phyloP scores from a whole-genome alignment of 2,329 filamentous ascomycete species.

The Hyphodiscus sp. region DNA sequence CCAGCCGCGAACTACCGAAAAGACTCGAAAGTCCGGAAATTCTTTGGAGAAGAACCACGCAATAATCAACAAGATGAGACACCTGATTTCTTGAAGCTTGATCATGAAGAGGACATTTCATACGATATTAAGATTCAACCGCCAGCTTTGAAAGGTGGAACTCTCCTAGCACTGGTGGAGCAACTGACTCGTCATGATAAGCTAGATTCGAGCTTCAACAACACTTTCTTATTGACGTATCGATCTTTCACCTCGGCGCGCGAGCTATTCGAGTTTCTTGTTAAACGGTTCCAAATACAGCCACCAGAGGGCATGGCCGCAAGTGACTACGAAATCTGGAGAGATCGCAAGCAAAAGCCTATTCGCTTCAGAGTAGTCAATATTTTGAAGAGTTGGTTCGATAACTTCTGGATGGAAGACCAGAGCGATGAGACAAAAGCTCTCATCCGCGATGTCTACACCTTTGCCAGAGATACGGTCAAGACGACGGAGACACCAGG shows the following conservation, averaged over 20 bases:
- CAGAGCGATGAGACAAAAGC: constrained; percentile 76
- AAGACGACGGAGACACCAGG: constrained; percentile 91
- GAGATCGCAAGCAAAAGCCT: constrained; percentile 89
- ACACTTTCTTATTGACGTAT: constrained; percentile 95
- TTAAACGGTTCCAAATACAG: constrained; percentile 87
- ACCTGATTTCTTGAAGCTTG: constrained; percentile 77
- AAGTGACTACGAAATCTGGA: constrained; percentile 78
- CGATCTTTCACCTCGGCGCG: constrained; percentile 86
- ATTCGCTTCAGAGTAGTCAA: constrained; percentile 96
- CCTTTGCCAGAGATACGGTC: constrained; percentile 86
- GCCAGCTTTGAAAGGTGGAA: constrained; percentile 79
- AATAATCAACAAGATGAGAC: constrained; percentile 57
- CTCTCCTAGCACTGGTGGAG: constrained; percentile 81
- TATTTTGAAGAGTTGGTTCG: constrained; percentile 97
- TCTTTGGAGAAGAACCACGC: constrained; percentile 56
- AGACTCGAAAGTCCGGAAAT: constrained; percentile 58
- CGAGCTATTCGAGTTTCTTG: constrained; percentile 87
- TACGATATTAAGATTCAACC: constrained; percentile 79
- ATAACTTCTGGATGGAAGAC: constrained; percentile 98
- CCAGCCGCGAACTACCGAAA: constrained; percentile 47
- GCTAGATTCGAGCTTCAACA: constrained; percentile 91
- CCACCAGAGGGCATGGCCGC: constrained; percentile 74
- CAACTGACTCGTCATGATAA: constrained; percentile 95
- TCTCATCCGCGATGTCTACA: constrained; percentile 81
- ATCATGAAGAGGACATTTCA: constrained; percentile 81